Percentiles rank a stretch among this genome's conserved stretches.
These are phyloP conservation scores for Alliaria petiolata DNA, from an alignment of 345 rosid genomes.

Conservation along the genomic window DNA sequence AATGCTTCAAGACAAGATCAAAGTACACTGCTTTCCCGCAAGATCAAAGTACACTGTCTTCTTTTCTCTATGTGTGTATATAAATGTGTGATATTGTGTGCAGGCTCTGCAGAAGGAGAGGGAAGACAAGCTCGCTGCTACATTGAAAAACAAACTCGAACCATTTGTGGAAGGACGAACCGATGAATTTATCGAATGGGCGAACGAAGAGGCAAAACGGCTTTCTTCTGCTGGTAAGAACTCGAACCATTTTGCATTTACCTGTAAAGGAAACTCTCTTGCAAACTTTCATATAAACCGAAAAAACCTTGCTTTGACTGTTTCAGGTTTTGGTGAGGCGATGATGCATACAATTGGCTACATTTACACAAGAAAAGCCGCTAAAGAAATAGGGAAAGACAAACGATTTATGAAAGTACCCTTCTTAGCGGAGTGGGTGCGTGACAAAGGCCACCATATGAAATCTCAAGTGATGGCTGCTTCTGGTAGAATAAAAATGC, in stretches of 20 bases:
- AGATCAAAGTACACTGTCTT: background rate
- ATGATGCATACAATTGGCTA: conserved; percentile 94
- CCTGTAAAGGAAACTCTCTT: too few species aligned
- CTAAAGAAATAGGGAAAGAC: conserved; percentile 86
- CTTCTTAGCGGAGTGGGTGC: conserved; percentile 94
- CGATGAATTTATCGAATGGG: conserved; percentile 69
- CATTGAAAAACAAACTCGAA: conserved; percentile 61
- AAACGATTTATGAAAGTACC: conserved; percentile 87
- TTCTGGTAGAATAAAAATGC: too few species aligned
- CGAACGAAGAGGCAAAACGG: conserved; percentile 61
- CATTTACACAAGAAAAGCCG: conserved; percentile 86
- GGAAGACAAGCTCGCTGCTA: conserved; percentile 56
- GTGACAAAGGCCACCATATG: conserved; percentile 83
- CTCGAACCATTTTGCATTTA: too few species aligned
- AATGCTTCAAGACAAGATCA: conserved; percentile 66
- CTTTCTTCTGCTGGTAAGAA: conserved; percentile 69
- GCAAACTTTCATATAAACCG: conserved; percentile 17
- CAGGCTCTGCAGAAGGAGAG: conserved; percentile 80
- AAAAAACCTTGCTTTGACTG: conserved; percentile 22
- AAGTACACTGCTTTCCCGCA: conserved; percentile 34
- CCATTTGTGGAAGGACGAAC: conserved; percentile 64
- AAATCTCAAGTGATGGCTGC: conserved; percentile 98
- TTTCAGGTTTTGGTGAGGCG: conserved; percentile 93
- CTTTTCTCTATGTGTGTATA: background rate
- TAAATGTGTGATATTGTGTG: background rate